Evolutionary conservation across 179 eudicot genomes (phyloP), one percentile per base, ranked within the genome.

Genomic region (Pouteria campechiana): DNA sequence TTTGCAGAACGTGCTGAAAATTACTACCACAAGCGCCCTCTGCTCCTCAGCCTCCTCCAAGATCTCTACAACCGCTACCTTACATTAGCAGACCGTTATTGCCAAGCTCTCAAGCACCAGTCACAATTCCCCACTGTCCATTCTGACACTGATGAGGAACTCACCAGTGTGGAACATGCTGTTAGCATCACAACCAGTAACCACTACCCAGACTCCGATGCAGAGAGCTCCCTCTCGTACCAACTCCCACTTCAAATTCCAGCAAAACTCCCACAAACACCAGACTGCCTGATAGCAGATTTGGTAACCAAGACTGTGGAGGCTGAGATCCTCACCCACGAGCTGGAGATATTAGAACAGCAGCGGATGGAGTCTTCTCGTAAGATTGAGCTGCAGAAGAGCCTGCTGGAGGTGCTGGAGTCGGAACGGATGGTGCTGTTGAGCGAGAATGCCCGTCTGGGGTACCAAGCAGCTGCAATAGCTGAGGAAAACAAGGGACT

Each of bases 1-100:
- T 81, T 81, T 41, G 78, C 78, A 0, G 64, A 68, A 54, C 71
- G 86, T 11, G 86, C 93, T 1, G 78, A 81, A 32, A 50, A 55
- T n/a, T 81, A 81, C 41, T 81, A 78, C 59, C 72, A 55, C 22
- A 59, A 67, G 42, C 77, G 86, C 32, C 93, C 93, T 32, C 75
- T 74, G 52, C 63, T 81, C 8, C 44, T 74, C 1, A 42, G 68
- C 2, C 60, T 81, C 19, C 75, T 81, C 25, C 54, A 67, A 32
- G 86, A 81, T 54, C 59, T 81, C 39, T 67, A 81, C 67, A 67
- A 74, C 43, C 51, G 63, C 48, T 81, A 81, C 51, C 67, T 74
- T 19, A 66, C 73, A 7, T 57, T 81, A 23, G 79, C 80, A 0
- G 78, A 81, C 32, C 79, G 80, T 14, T 72, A 74, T 28, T 61